Evolutionary conservation across 306 rosid genomes (phyloP).

Genomic region (Dryas drummondii): DNA sequence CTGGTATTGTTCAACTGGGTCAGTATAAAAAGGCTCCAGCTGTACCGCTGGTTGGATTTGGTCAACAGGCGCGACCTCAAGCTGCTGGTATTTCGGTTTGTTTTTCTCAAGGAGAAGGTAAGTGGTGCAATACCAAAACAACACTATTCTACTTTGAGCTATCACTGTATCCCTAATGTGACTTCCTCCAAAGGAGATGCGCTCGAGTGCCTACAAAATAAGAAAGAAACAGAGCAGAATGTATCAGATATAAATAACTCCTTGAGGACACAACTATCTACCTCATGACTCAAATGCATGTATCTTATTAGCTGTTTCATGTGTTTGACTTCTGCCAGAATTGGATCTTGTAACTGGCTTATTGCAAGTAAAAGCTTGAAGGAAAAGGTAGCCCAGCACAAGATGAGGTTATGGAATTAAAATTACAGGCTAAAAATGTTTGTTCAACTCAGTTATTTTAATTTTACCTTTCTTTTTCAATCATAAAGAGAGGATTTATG

Average conservation of each 20-base stretch:
- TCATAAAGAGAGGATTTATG: not conserved
- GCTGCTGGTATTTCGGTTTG: constrained; percentile 80
- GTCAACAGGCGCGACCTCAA: constrained; percentile 45
- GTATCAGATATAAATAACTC: not conserved
- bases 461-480: too few relatives aligned
- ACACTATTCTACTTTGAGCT: constrained; percentile 80
- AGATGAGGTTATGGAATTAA: too few relatives aligned
- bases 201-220: constrained; percentile 72
- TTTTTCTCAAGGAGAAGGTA: constrained; percentile 87
- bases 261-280: not conserved
- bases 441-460: too few relatives aligned
- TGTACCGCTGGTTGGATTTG: constrained; percentile 33
- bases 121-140: constrained; percentile 79
- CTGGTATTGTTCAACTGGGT: constrained; percentile 38
- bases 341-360: too few relatives aligned
- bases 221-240: constrained; percentile 2
- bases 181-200: constrained; percentile 66
- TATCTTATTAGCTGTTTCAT: too few relatives aligned
- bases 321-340: too few relatives aligned
- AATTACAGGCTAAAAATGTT: too few relatives aligned
- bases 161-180: constrained; percentile 64
- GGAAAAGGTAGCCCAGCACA: too few relatives aligned
- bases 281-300: not conserved
- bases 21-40: constrained; percentile 37
- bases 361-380: too few relatives aligned